Base-by-base conservation (phyloP, 2,329 filamentous ascomycete genomes). In the Penicillium sp. region DNA sequence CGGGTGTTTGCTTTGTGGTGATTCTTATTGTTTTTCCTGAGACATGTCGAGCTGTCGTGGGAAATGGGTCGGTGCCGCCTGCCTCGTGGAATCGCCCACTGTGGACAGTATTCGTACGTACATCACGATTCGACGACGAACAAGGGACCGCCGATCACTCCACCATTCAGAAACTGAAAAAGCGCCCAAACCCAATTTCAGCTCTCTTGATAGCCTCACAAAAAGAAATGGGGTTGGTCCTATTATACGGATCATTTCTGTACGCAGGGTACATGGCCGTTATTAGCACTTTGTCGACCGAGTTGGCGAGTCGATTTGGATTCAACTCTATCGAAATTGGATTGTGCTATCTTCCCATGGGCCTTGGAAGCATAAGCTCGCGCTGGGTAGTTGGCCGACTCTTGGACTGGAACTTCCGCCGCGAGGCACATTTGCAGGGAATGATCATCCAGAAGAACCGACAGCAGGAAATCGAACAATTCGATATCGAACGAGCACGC, bases 391-490 rank as follows among this genome's bases (percentile, higher is more conserved):
- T 65, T 23, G 51, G 65, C 23, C 42, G 45, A n/a, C 27, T 85
- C 1, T 80, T 90, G 37, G 89, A 91, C 72, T 86, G 84, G 80
- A 92, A 92, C 71, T 95, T 90, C 71, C 62, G 83, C 84, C 60
- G 81, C 78, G 57, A 85, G 83, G 61, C 66, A 3, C 83, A 84
- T 15, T 59, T 79, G 17, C 77, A 81, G 55, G 79, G 84, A 57
- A 70, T 86, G n/a, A 65, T 67, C 6, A 69, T 69, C 37, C 51
- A 57, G 17, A 63, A 62, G 23, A 69, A 68, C 50, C 84, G 84
- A 15, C 66, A 81, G 27, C 77, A 81, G 54, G 79, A 85, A 57
- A 72, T 86, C n/a, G 68, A 68, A 6, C 65, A 78, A 29, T 85
- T 85, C 57, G 78, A 82, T 0, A 79, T 86, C 43, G 82, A 79